Base-by-base conservation (phyloP, 164 flowering plant genomes). In the Magnolia kwangsiensis region DNA sequence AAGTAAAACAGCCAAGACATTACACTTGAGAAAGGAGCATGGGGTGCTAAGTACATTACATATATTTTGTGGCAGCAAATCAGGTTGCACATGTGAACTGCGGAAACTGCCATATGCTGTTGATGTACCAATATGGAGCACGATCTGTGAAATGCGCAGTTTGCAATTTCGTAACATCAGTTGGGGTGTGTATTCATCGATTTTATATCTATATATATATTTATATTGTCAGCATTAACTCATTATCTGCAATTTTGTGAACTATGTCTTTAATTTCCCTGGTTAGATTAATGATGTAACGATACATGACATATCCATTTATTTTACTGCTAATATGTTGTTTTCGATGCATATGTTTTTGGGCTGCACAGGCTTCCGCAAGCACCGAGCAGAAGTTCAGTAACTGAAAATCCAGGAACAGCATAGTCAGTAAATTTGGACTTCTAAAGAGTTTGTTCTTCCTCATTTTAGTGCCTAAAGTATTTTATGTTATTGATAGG, bases 121-220 rank as follows among this genome's bases (percentile, higher is more conserved):
- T 94, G 81, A 92, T 92, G 97, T 94, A 94, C 77, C 98, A 91
- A 83, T 92, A 94, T 76, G 97, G 98, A 83, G 98, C 98, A 68
- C 79, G 90, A 68, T 94, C 95, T 5, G 98, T 94, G 19, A 94
- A 94, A 88, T 94, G 98, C 84, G 93, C 98, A 29, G 93, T 92
- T 37, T 94, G 98, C 90, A 90, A 83, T 85, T 92, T 91, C 83
- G 94, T 94, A 75, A 94, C 98, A 73, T 81, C 94, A 67, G 89
- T 89, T 79, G 95, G 93, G 89, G 95, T 91, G 16, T 81, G 93
- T 89, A 74, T 66, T 58, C 19, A 27, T 18, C 16, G 29, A 72
- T 5, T 3, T 27, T 27, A 19, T 61, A 7, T 61, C 19, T 19
- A 61, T 16, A 6, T 16, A 61, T 61, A 19, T 61, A 27, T 27